A percentile compares a stretch with the other conserved stretches of the same genome.
Conservation (phyloP, 2,329 filamentous ascomycete genomes). For the Arthrobotrys sphaeroides region DNA sequence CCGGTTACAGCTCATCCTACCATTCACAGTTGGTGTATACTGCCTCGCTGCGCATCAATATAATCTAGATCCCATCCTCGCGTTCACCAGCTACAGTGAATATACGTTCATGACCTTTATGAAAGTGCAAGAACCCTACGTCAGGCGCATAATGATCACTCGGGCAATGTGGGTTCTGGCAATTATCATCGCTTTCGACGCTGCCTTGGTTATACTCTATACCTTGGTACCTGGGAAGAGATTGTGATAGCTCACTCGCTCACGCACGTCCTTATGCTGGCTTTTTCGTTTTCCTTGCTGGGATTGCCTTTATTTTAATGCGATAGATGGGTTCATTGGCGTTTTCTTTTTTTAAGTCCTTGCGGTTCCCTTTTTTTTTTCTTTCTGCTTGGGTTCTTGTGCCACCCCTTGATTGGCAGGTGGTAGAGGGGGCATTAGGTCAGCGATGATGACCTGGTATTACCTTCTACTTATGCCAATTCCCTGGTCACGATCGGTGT, state of each 20-base stretch:
- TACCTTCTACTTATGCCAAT: neutral
- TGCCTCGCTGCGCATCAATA: constrained; percentile 92
- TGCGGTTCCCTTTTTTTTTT: too few relatives aligned
- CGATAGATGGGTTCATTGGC: constrained; percentile 6
- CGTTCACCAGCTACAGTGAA: constrained; percentile 88
- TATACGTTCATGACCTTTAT: constrained; percentile 96
- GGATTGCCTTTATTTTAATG: neutral
- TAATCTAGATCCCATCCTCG: constrained; percentile 89
- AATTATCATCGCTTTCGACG: constrained; percentile 78
- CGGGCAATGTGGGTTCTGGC: constrained; percentile 82
- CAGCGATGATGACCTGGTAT: neutral
- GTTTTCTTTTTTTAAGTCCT: constrained; percentile 1
- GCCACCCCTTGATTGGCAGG: neutral
- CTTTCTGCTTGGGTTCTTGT: constrained; percentile 4
- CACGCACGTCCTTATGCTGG: neutral
- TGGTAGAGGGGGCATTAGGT: neutral
- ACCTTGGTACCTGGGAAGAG: constrained; percentile 92
- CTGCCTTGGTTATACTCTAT: constrained; percentile 86
- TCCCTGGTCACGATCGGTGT: neutral
- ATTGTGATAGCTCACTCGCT: constrained; percentile 65
- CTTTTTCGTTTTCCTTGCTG: neutral
- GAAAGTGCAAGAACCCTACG: constrained; percentile 86
- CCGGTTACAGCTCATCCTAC: constrained; percentile 74
- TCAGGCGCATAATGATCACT: constrained; percentile 83
- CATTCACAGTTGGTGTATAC: constrained; percentile 91